Conservation (phyloP, 306 rosid genomes). For the Hippophae rhamnoides region DNA sequence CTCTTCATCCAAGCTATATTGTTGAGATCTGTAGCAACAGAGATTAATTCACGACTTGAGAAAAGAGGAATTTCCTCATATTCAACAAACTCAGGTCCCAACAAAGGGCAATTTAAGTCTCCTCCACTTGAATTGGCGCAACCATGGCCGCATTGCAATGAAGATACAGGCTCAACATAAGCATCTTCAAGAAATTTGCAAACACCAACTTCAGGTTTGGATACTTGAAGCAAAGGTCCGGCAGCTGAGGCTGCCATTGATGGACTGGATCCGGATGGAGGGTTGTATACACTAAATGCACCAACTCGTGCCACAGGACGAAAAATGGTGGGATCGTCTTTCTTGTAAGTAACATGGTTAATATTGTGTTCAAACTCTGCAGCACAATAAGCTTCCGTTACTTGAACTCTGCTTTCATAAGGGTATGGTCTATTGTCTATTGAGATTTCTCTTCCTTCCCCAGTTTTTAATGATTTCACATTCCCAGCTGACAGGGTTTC, state of each 20-base stretch:
- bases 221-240: constrained; percentile 49
- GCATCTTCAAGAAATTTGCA: constrained; percentile 52
- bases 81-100: constrained; percentile 88
- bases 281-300: constrained; percentile 61
- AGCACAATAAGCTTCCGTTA: constrained; percentile 41
- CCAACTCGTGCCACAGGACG: constrained; percentile 74
- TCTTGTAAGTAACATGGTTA: constrained; percentile 36
- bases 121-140: constrained; percentile 30
- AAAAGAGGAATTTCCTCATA: constrained; percentile 63
- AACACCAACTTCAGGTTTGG: constrained; percentile 44
- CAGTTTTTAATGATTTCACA: constrained; percentile 62
- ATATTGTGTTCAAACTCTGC: constrained; percentile 35
- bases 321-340: constrained; percentile 54
- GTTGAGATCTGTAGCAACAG: constrained; percentile 83
- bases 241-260: constrained; percentile 54
- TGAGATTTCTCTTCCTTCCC: constrained; percentile 41
- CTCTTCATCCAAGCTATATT: constrained; percentile 94
- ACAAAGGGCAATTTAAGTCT: constrained; percentile 33
- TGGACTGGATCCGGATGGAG: constrained; percentile 21
- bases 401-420: constrained; percentile 44
- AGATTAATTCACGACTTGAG: constrained; percentile 80
- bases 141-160: constrained; percentile 74
- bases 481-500: constrained; percentile 77
- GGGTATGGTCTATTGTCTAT: no score
- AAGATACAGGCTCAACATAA: constrained; percentile 35